Base-by-base conservation (phyloP, 2,329 filamentous ascomycete species). In the Passalora sequoiae region DNA sequence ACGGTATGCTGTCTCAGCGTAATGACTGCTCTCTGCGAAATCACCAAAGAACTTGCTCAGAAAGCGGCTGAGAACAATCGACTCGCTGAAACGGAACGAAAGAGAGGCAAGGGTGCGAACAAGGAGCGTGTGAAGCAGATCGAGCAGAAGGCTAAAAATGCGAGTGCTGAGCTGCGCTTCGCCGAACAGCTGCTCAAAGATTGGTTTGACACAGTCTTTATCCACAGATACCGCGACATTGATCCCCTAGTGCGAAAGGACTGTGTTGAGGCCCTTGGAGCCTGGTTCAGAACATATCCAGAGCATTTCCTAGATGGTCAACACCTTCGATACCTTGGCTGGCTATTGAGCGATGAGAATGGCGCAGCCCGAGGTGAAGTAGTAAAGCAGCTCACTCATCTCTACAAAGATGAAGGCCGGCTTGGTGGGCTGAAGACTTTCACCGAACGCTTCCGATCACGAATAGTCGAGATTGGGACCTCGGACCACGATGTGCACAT, bases 191-290 rank as follows among this genome's bases (percentile, higher is more conserved):
- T 83, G 47, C 81, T 97, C 45, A 83, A 83, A 54, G 88, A 94
- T 54, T 87, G 89, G 57, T 94, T 97, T 60, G 86, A 95, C 55
- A 86, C 86, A 2, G 83, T 97, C 35, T 98, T 95, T 62, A 84
- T 96, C 21, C 91, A 98, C 66, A 83, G 92, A 36, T 98, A 97
- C 65, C 86, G 92, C 49, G 92, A 98, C 62, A 80, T 96, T 21
- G 92, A 98, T 59, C 80, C 87, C 5, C 86, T 80, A 57, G 94
- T 98, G 53, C 80, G 92, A 40, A 81, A 84, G 1, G 91, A 96
- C 59, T 96, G 91, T 60, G 83, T 94, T 17, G 81, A 85, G 51
- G 87, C 88, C 10, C 74, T 98, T 6, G 89, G 89, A 20, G 77
- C 81, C 29, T 98, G 92, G 92, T 94, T 97, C 55, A 77, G 82